Evolutionary conservation across 345 rosid species (phyloP).

Genomic region (Ceriops tagal): DNA sequence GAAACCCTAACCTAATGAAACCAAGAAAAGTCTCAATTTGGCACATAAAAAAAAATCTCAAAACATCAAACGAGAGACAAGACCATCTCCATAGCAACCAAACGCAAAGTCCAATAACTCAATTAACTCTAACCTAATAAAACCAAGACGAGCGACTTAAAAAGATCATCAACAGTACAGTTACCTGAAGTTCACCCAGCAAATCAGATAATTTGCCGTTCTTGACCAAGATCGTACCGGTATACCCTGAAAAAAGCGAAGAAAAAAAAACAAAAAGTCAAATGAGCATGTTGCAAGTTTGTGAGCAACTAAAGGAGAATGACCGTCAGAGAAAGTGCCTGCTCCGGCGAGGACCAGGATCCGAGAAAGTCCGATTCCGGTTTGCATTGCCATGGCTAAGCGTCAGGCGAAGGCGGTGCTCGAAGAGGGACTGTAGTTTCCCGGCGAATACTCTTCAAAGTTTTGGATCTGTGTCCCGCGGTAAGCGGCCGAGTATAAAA

Average conservation of each 20-base stretch:
- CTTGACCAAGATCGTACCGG: constrained; percentile 64
- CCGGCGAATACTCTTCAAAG: no score
- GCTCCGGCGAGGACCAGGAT: constrained; percentile 79
- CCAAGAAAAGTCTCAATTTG: neutral
- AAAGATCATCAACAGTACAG: neutral
- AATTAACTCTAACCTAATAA: neutral
- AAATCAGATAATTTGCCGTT: constrained; percentile 82
- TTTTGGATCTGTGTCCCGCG: neutral
- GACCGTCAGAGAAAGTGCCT: constrained; percentile 32
- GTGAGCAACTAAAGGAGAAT: neutral
- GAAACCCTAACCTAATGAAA: neutral
- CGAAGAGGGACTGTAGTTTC: neutral
- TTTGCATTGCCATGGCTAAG: constrained; percentile 67
- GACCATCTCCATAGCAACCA: neutral
- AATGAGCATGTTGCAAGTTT: neutral
- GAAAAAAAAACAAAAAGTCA: constrained; percentile 1
- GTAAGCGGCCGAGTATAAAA: neutral
- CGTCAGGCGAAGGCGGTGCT: neutral
- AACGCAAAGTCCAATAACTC: neutral
- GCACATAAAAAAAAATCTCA: neutral
- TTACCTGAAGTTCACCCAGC: constrained; percentile 76
- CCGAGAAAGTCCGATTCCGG: constrained; percentile 65
- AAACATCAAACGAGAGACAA: neutral
- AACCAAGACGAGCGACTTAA: neutral
- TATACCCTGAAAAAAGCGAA: constrained; percentile 46